Evolutionary conservation across 2,329 filamentous ascomycete genomes (phyloP), one percentile per base, ranked within the genome.

Genomic region (Ascomycota sp.): DNA sequence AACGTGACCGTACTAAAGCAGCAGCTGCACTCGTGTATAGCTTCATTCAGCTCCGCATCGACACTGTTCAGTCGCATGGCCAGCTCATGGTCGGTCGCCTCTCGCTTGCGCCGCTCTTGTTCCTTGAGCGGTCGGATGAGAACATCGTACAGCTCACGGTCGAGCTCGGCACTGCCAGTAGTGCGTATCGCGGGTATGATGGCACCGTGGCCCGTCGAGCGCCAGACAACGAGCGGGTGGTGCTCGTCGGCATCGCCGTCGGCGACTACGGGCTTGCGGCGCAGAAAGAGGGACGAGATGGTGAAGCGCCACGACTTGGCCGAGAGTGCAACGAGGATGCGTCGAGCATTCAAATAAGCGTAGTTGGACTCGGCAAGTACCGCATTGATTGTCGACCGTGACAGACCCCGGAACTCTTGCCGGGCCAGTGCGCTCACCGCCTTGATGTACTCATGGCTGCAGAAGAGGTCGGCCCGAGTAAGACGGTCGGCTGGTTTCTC

Each of bases 321-420:
- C 6, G 74, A 72, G 9, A 86, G 52, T 2, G 62, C 63, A 31
- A 78, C 65, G 11, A 89, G 64, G 2, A 74, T 78, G 11, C 65
- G 67, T 23, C 79, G 65, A 9, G 77, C 73, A 20, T 74, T 65
- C 15, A 75, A 69, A 42, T 86, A 89, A 7, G 74, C 77, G 50
- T 79, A 73, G 51, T 89, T 89, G 43, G 66, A 70, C 48, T 89
- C 80, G 29, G 78, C 79, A 28, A 89, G 63, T 7, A 89, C 78
- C 7, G 75, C 79, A 43, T 74, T 70, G 50, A 86, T 76, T 4
- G 77, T 72, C 2, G 76, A 79, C 33, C 68, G 66, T 9, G 75
- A 72, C 25, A 86, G 55, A 13, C 72, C 75, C 41, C 71, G 75
- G 55, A 86, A 89, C 50, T 89, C 80, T 33, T 71, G 65, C 49